Evolutionary conservation across 495 filamentous ascomycete species (phyloP), one percentile per base, ranked within the genome.

Genomic region (Umbilicaria muhlenbergii): DNA sequence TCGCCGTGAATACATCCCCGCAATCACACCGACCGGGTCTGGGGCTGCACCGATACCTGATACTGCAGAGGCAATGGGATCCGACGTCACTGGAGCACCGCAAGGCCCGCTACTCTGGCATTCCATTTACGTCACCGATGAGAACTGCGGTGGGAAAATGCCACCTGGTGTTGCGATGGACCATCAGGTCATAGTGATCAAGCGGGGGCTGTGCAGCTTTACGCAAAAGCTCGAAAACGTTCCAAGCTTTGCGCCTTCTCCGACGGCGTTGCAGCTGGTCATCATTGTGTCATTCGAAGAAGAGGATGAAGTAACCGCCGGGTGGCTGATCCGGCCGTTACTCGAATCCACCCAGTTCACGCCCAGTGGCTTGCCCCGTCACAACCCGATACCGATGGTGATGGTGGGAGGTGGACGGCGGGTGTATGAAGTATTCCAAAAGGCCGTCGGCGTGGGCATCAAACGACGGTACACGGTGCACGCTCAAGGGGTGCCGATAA

Each of bases 141-240:
- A 79, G 13, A 70, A 78, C 42, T 94, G 88, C 61, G 52, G 73
- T 34, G 60, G 65, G 13, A 70, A 68, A 14, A 67, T 93, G 0
- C 74, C 78, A 0, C 66, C 73, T 12, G 60, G 70, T 1, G 66
- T 79, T 3, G 68, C 74, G 0, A 74, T 73, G 12, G 65, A 63
- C n/a, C 70, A 92, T 58, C 77, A 94, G 48, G 67, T 95, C 13
- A 73, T 98, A 45, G 73, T 95, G 19, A 70, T 96, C 46, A 78
- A 75, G 31, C 80, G 91, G 16, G 91, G 91, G 15, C 78, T 75
- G 3, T 98, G 91, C 62, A 81, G 68, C 34, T 96, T 96, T 60
- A 73, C 71, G 6, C 66, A 81, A 31, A 98, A 98, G 54, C 65
- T 96, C 0, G 68, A 68, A 18, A 88, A 84, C 50, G 85, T 98